Percentiles rank a stretch among this genome's conserved stretches.
Evolutionary conservation across 1,139 yeast species (phyloP).

Genomic region (Magnusiomyces sp.): DNA sequence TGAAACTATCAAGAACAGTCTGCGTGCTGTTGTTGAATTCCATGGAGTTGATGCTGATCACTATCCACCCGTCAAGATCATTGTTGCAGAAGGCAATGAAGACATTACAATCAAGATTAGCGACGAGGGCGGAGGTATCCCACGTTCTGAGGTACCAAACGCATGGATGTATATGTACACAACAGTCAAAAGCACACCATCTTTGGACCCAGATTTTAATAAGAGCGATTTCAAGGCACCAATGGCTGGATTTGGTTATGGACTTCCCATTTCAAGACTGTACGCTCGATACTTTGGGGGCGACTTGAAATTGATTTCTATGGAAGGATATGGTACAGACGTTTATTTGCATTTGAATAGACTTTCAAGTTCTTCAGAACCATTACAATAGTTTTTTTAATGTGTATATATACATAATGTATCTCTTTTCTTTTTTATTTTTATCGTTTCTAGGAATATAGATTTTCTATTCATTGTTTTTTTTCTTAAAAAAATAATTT

Average conservation of each 20-base stretch:
- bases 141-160: conserved; percentile 72
- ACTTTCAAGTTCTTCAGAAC: conserved; percentile 42
- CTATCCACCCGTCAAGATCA: conserved; percentile 79
- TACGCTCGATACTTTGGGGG: conserved; percentile 92
- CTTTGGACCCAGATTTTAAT: conserved; percentile 47
- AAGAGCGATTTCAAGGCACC: conserved; percentile 68
- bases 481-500: too few relatives aligned
- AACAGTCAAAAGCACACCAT: conserved; percentile 70
- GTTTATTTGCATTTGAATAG: conserved; percentile 77
- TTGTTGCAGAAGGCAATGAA: conserved; percentile 85
- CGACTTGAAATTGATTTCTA: conserved; percentile 72
- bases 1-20: conserved; percentile 74
- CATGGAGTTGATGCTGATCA: conserved; percentile 49
- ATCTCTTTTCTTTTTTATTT: not conserved
- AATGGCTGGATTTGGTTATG: conserved; percentile 92
- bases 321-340: conserved; percentile 95
- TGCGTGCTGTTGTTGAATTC: conserved; percentile 77
- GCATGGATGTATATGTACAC: conserved; percentile 92
- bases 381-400: conserved; percentile 26
- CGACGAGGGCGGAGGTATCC: conserved; percentile 93
- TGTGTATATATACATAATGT: not conserved
- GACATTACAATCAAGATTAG: conserved; percentile 89
- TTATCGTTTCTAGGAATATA: not conserved
- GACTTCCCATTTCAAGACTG: conserved; percentile 75
- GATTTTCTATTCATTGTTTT: not conserved